Base-by-base conservation (phyloP, 495 filamentous ascomycete species). In the Filosporella fistucella region DNA sequence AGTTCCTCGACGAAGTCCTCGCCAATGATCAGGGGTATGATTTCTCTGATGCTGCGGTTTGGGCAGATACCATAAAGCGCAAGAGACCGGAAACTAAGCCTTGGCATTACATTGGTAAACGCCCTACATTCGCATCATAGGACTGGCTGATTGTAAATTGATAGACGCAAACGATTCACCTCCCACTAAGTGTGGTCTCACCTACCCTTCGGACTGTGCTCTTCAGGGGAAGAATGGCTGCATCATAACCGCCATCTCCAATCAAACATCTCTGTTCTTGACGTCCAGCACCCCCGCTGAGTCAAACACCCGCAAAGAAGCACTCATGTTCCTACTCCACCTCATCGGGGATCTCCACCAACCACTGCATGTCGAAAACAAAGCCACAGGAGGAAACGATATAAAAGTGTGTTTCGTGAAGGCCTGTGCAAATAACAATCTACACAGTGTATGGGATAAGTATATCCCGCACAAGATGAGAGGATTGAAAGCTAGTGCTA, bases 91-190 rank as follows among this genome's bases (percentile, higher is more conserved):
- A 38, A 21, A 38, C 35, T 7, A n/a, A 9, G 4, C 23, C 35
- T 7, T 38, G 35, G 35, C 35, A 38, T 38, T 38, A 7, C 16
- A 38, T n/a, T n/a, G n/a, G n/a, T n/a, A n/a, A n/a, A n/a, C n/a
- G n/a, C n/a, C n/a, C n/a, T n/a, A n/a, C n/a, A n/a, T n/a, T n/a
- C n/a, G n/a, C n/a, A n/a, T n/a, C n/a, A n/a, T n/a, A n/a, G n/a
- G n/a, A n/a, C n/a, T n/a, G n/a, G n/a, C n/a, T n/a, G n/a, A n/a
- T n/a, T n/a, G n/a, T n/a, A n/a, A n/a, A n/a, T n/a, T n/a, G n/a
- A n/a, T 38, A 21, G 23, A 38, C n/a, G 35, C 35, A 38, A 4
- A 38, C 13, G 35, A 38, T 13, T 21, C 20, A 10, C 35, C 35
- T 4, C 35, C 35, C 3, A 38, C 9, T 8, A 21, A 16, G 23